phyloP scores from a whole-genome alignment of 2,329 filamentous ascomycete species.

The Saccharata proteae region DNA sequence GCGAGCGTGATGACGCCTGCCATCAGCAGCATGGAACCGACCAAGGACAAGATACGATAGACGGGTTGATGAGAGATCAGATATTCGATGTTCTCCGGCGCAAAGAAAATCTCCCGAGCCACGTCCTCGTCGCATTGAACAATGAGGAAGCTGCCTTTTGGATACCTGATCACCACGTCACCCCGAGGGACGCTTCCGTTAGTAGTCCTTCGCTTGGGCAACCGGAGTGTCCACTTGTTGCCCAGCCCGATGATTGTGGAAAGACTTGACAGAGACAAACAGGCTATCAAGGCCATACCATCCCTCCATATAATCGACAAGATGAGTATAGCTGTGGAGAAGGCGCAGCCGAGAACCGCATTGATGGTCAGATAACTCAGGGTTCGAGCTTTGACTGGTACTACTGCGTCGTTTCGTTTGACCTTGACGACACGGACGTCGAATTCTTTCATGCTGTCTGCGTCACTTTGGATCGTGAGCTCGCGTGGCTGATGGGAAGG shows the following conservation, averaged over 20 bases:
- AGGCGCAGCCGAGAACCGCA: conserved; percentile 31
- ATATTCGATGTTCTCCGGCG: conserved; percentile 38
- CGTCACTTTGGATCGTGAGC: conserved; percentile 17
- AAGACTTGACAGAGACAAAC: conserved; percentile 34
- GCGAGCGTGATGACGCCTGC: conserved; percentile 39
- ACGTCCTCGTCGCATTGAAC: conserved; percentile 38
- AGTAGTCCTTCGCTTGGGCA: conserved; percentile 25
- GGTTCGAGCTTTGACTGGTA: conserved; percentile 32
- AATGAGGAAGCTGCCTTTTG: conserved; percentile 38
- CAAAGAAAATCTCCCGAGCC: conserved; percentile 40
- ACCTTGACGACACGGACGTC: conserved; percentile 31
- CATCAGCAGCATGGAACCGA: conserved; percentile 41
- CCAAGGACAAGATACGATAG: conserved; percentile 36
- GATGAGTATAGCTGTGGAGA: conserved; percentile 31
- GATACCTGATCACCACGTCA: conserved; percentile 39
- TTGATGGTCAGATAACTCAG: conserved; percentile 34
- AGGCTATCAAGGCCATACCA: conserved; percentile 39
- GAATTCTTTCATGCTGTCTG: conserved; percentile 22
- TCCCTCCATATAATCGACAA: conserved; percentile 34
- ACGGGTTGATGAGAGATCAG: conserved; percentile 25
- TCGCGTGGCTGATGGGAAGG: conserved; percentile 4
- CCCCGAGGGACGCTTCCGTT: conserved; percentile 24
- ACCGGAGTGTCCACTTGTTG: conserved; percentile 37
- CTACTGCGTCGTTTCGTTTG: conserved; percentile 16
- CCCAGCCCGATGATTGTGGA: conserved; percentile 37